A percentile compares a stretch with the other conserved stretches of the same genome.
Evolutionary conservation across 148 eudicot species (phyloP).

Genomic region (Cornus florida): DNA sequence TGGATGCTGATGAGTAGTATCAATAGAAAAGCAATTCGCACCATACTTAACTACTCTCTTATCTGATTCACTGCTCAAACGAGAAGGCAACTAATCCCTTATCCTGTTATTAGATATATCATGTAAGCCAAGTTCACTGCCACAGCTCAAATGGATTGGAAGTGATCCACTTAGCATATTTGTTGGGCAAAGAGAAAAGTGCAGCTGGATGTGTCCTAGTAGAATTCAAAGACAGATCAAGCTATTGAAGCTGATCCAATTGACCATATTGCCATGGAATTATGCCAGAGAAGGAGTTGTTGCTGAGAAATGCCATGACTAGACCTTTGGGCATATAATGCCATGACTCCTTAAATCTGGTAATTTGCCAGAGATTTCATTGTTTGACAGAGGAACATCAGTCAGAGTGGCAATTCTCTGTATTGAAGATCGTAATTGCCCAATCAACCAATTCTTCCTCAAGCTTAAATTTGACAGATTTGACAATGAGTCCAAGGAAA

Average conservation of each 20-base stretch:
- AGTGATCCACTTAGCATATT: slow-evolving; percentile 63
- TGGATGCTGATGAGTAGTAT: slow-evolving; percentile 49
- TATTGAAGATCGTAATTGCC: slow-evolving; percentile 47
- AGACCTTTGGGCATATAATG: too few species aligned
- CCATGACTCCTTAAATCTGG: slow-evolving; percentile 55
- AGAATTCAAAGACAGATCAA: slow-evolving; percentile 60
- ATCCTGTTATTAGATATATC: slow-evolving; percentile 62
- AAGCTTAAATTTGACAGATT: slow-evolving; percentile 48
- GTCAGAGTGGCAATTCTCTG: slow-evolving; percentile 31
- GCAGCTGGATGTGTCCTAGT: slow-evolving; percentile 39
- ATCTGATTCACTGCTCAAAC: slow-evolving; percentile 36
- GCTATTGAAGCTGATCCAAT: slow-evolving; percentile 51
- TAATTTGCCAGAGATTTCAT: slow-evolving; percentile 45
- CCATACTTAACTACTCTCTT: slow-evolving; percentile 33
- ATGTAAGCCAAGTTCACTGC: slow-evolving; percentile 46
- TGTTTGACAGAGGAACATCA: slow-evolving; percentile 47
- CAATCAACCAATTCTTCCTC: slow-evolving; percentile 44
- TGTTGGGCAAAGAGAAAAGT: slow-evolving; percentile 58
- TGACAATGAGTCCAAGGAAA: slow-evolving; percentile 43
- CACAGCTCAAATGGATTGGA: slow-evolving; percentile 51
- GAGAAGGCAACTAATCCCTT: slow-evolving; percentile 47
- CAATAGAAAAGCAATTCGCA: slow-evolving; percentile 60
- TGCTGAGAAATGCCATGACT: too few species aligned
- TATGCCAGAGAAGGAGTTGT: slow-evolving; percentile 1
- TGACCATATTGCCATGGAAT: slow-evolving; percentile 18